A percentile compares a stretch with the other conserved stretches of the same genome.
Conservation (phyloP, 179 eudicot genomes). For the Spinacia oleracea region DNA sequence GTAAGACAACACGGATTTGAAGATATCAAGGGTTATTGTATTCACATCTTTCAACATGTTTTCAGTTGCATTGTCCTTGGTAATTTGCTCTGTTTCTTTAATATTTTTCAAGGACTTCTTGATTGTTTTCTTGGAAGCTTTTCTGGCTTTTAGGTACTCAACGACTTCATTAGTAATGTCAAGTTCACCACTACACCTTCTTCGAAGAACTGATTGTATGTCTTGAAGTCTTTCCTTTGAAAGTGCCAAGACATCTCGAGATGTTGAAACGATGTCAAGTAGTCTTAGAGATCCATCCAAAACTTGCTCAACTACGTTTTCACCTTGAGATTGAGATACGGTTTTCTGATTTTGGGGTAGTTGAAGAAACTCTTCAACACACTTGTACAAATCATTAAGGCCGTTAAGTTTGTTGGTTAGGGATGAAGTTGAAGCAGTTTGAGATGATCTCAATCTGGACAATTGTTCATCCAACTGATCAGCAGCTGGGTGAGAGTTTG, state of each 20-base stretch:
- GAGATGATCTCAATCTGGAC: slow-evolving; percentile 33
- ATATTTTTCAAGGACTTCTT: slow-evolving; percentile 36
- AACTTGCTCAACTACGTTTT: slow-evolving; percentile 24
- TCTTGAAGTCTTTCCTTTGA: slow-evolving; percentile 31
- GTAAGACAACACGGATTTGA: slow-evolving; percentile 31
- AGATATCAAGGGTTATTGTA: slow-evolving; percentile 21
- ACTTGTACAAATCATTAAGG: slow-evolving; percentile 33
- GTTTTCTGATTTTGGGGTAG: slow-evolving; percentile 38
- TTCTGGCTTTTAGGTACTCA: slow-evolving; percentile 28
- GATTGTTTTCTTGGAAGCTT: slow-evolving; percentile 31
- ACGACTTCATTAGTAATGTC: slow-evolving; percentile 27
- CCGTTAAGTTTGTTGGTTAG: slow-evolving; percentile 19
- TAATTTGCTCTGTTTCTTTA: slow-evolving; percentile 10
- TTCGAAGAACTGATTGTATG: slow-evolving; percentile 33
- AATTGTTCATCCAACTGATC: slow-evolving; percentile 32
- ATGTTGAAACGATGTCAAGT: slow-evolving; percentile 36
- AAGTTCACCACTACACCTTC: slow-evolving; percentile 35
- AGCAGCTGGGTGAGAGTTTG: slow-evolving; percentile 32
- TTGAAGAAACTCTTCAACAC: slow-evolving; percentile 37
- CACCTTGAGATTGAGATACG: slow-evolving; percentile 9
- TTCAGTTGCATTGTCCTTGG: slow-evolving; percentile 6
- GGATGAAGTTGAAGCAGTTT: slow-evolving; percentile 30
- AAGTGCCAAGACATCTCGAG: slow-evolving; percentile 33
- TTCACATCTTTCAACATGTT: slow-evolving; percentile 33
- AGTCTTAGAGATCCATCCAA: slow-evolving; percentile 43